These are phyloP conservation scores for Trichoderma semiorbis DNA, from an alignment of 2,329 filamentous ascomycete genomes.

Conservation along the genomic window DNA sequence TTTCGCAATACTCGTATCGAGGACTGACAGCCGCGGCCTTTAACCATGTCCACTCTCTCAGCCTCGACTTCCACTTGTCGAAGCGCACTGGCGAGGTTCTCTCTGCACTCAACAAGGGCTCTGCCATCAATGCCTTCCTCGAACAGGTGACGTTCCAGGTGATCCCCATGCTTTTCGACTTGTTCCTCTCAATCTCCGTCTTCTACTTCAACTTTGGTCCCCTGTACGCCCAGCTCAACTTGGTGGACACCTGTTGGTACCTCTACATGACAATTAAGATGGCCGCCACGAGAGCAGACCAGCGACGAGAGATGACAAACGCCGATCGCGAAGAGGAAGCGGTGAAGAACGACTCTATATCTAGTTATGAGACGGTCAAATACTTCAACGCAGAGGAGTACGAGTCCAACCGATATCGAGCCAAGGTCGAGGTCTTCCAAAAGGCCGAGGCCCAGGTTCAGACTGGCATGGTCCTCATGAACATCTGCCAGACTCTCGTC, in stretches of 20 bases:
- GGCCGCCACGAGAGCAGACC: slow-evolving; percentile 87
- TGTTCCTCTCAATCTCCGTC: slow-evolving; percentile 73
- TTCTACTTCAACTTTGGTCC: slow-evolving; percentile 64
- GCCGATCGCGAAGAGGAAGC: slow-evolving; percentile 93
- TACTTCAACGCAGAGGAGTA: slow-evolving; percentile 84
- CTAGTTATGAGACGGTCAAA: slow-evolving; percentile 95
- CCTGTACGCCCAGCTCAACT: slow-evolving; percentile 85
- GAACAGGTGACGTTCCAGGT: slow-evolving; percentile 97
- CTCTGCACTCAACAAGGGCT: slow-evolving; percentile 93
- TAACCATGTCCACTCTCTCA: slow-evolving; percentile 93
- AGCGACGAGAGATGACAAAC: slow-evolving; percentile 91
- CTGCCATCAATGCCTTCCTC: slow-evolving; percentile 92
- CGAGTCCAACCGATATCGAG: slow-evolving; percentile 70
- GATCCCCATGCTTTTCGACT: slow-evolving; percentile 88
- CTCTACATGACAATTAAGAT: slow-evolving; percentile 95
- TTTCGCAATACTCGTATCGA: slow-evolving; percentile 94
- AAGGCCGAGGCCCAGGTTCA: slow-evolving; percentile 72
- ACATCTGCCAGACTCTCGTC: slow-evolving; percentile 74
- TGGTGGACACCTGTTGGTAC: slow-evolving; percentile 91
- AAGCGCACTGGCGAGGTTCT: slow-evolving; percentile 96
- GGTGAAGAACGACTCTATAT: slow-evolving; percentile 97
- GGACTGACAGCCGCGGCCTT: slow-evolving; percentile 93
- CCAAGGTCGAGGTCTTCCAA: slow-evolving; percentile 69
- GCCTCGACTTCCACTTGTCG: slow-evolving; percentile 91
- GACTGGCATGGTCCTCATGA: slow-evolving; percentile 74